Percentiles rank a stretch among this genome's conserved stretches.
These are phyloP conservation scores for Corchorus olitorius DNA, from an alignment of 345 rosid species.

Conservation along the genomic window DNA sequence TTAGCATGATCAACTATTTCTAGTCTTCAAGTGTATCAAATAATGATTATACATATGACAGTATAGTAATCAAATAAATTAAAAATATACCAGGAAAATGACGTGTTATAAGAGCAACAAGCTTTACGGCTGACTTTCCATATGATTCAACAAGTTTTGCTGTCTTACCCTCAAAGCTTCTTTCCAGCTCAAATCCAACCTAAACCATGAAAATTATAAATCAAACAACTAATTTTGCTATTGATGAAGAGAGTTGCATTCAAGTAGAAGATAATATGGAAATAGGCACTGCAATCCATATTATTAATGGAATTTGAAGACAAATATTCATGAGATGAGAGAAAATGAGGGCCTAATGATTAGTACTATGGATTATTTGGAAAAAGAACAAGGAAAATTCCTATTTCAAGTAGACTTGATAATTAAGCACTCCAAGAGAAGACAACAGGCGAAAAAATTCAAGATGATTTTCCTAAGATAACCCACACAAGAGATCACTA, in stretches of 20 bases:
- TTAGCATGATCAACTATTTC: background rate
- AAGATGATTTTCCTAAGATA: background rate
- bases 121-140: slow-evolving; percentile 73
- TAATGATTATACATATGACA: background rate
- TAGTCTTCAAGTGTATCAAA: background rate
- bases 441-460: background rate
- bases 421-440: background rate
- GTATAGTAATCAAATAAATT: background rate
- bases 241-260: background rate
- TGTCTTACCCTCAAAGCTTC: slow-evolving; percentile 70
- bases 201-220: slow-evolving; percentile 28
- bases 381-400: background rate
- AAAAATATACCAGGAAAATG: slow-evolving; percentile 63
- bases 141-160: slow-evolving; percentile 65
- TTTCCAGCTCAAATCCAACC: slow-evolving; percentile 76
- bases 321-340: slow-evolving; percentile 12
- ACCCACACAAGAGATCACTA: slow-evolving; percentile 15
- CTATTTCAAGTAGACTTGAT: background rate
- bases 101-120: slow-evolving; percentile 63
- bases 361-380: background rate
- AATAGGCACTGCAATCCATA: background rate
- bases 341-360: background rate
- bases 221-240: slow-evolving; percentile 11
- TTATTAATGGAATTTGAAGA: background rate
- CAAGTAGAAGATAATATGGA: slow-evolving; percentile 6